These are phyloP conservation scores for Colletotrichum truncatum DNA, from an alignment of 2,329 filamentous ascomycete species.

Conservation along the genomic window DNA sequence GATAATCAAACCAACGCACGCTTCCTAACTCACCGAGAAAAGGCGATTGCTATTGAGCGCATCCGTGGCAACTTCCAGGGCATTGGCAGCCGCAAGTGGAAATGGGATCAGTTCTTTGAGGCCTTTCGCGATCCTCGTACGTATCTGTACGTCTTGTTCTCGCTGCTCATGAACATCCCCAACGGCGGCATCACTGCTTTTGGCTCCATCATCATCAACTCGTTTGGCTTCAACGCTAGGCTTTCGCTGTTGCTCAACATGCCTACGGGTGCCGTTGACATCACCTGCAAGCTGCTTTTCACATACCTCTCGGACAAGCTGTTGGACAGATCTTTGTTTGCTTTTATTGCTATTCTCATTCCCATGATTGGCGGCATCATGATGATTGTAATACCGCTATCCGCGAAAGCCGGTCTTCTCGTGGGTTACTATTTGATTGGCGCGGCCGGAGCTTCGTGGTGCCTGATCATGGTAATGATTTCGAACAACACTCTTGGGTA, in stretches of 20 bases:
- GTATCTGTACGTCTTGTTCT: conserved; percentile 60
- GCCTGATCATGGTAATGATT: conserved; percentile 38
- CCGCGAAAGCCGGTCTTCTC: conserved; percentile 33
- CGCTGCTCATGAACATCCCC: conserved; percentile 39
- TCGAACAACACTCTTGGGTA: conserved; percentile 39
- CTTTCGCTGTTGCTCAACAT: conserved; percentile 31
- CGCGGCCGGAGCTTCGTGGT: conserved; percentile 36
- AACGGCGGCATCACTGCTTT: conserved; percentile 34
- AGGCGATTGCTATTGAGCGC: conserved; percentile 57
- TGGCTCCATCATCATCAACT: conserved; percentile 31
- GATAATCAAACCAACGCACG: conserved; percentile 67
- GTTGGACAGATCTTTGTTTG: conserved; percentile 36
- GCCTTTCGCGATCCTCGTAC: conserved; percentile 59
- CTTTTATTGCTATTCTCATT: conserved; percentile 37
- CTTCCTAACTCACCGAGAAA: conserved; percentile 65
- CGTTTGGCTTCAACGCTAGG: conserved; percentile 30
- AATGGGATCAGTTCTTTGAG: conserved; percentile 54
- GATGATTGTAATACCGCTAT: conserved; percentile 36
- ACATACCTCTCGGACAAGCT: conserved; percentile 37
- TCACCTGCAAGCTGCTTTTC: conserved; percentile 34
- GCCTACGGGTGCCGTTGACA: conserved; percentile 32
- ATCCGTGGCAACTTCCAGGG: conserved; percentile 58
- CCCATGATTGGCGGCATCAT: conserved; percentile 38
- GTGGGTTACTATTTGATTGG: conserved; percentile 37
- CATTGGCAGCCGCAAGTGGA: conserved; percentile 58